phyloP scores from a whole-genome alignment of 805 yeast genomes.

The Lipomyces spencermartinsiae region DNA sequence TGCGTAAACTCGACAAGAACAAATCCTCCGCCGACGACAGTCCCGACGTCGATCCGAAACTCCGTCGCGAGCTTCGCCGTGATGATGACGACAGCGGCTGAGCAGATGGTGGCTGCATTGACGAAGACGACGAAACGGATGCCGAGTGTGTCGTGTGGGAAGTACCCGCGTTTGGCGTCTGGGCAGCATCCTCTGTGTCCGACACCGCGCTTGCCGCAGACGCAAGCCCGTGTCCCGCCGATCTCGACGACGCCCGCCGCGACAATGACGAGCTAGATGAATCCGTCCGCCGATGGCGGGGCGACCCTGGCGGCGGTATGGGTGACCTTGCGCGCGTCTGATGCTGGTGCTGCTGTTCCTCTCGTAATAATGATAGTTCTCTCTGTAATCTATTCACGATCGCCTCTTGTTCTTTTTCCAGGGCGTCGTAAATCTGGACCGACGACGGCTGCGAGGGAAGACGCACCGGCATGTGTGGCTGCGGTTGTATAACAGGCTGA shows the following conservation, averaged over 20 bases:
- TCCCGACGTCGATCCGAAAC: conserved; percentile 39
- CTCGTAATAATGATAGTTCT: conserved; percentile 61
- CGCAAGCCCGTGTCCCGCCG: conserved; percentile 33
- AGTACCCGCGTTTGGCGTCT: conserved; percentile 15
- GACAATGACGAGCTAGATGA: conserved; percentile 44
- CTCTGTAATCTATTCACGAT: conserved; percentile 70
- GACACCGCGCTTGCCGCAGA: conserved; percentile 29
- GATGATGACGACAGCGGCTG: conserved; percentile 29
- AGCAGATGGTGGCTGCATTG: conserved; percentile 15
- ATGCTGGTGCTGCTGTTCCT: conserved; percentile 51
- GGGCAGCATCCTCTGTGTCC: conserved; percentile 33
- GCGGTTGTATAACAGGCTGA: conserved; percentile 4
- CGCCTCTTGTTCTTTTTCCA: conserved; percentile 80
- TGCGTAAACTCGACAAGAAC: conserved; percentile 34
- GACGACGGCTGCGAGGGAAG: conserved; percentile 34
- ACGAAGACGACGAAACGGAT: conserved; percentile 8
- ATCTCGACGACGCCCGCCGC: conserved; percentile 40
- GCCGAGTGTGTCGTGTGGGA: conserved; percentile 2
- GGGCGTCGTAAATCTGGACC: conserved; percentile 45
- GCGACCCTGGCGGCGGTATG: conserved; percentile 13
- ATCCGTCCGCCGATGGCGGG: conserved; percentile 38
- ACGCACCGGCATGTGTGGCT: conserved; percentile 25
- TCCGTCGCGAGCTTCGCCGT: conserved; percentile 39
- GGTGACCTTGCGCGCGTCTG: conserved; percentile 28
- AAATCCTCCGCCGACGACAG: conserved; percentile 37